Base-by-base conservation (phyloP, 352 stramenopile species). In the Thalassiosira hispida region DNA sequence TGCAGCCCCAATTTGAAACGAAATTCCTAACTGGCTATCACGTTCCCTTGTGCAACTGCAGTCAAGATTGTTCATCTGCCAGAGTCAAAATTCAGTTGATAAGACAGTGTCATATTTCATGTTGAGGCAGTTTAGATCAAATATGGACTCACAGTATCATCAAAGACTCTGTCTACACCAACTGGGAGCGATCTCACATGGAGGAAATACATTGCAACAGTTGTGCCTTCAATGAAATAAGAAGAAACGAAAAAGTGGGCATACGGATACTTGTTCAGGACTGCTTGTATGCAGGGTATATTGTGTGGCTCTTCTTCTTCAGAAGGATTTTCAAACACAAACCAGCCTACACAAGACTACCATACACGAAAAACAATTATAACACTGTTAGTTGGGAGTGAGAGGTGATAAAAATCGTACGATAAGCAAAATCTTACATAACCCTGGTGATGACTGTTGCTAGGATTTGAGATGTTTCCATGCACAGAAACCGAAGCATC, bases 81-180 rank as follows among this genome's bases (percentile, higher is more conserved):
- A 76, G 38, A 29, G 27, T 23, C 44, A 74, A 59, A 3, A 60
- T 23, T 61, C 61, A 71, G 16, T 82, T 57, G 55, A 57, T 23
- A 38, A 60, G 64, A 38, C 59, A 52, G 57, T 81, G 59, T 47
- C 20, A 29, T 51, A 51, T 61, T 25, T 56, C 65, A 22, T 70
- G 18, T 2, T 66, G 67, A 62, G 31, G 69, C 7, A 72, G 44
- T 20, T 42, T 2, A 70, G 20, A 1, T 56, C n/a, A n/a, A n/a
- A n/a, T n/a, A n/a, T 38, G 40, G 9, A 79, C 83, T 64, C 57
- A 90, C 68, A 23, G 73, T 57, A 27, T 72, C 71, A 67, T 91
- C 84, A 59, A 91, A 92, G 22, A 53, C 52, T 35, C 53, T 40
- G 65, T 92, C 86, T 12, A 89, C 73, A 29, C 79, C 81, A 60